Evolutionary conservation across 305 asterid genomes (phyloP), one percentile per base, ranked within the genome.

Genomic region (Lippia alba): DNA sequence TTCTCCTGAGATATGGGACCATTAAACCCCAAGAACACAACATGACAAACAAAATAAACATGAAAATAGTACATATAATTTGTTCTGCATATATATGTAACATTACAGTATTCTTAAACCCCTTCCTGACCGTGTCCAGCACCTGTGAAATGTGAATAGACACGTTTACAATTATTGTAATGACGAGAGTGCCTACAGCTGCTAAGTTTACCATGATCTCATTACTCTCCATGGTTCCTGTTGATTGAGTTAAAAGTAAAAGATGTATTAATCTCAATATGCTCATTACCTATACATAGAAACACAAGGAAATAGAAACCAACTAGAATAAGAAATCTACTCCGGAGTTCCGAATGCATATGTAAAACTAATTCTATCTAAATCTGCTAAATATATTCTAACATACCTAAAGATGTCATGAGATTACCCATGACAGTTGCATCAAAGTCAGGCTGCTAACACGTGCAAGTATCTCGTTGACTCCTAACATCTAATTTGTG

Each of bases 171-270:
- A 18, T 17, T 3, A 73, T 34, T 0, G 74, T 74, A 3, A 74
- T 14, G 1, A 54, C 65, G 5, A 74, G 70, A 41, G 67, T 74
- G 5, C 55, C 78, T 51, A 74, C 17, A 67, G 78, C 74, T 7
- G 16, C 46, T 11, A 67, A 7, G 24, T 67, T 67, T 2, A 61
- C 4, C 2, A 41, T 0, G n/a, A 61, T 41, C 3, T 60, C 78
- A 0, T 67, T 41, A 53, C 51, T 20, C 2, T 51, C 12, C 78
- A 67, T 74, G 15, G 60, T n/a, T n/a, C n/a, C n/a, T n/a, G n/a
- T n/a, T n/a, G n/a, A n/a, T n/a, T n/a, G n/a, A n/a, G n/a, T n/a
- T n/a, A n/a, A n/a, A n/a, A n/a, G n/a, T n/a, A n/a, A n/a, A n/a
- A n/a, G n/a, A n/a, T n/a, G n/a, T n/a, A n/a, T n/a, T n/a, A n/a